A percentile compares a stretch with the other conserved stretches of the same genome.
phyloP scores from a whole-genome alignment of 371 early-diverging fungal species.

The Mucor saturninus region DNA sequence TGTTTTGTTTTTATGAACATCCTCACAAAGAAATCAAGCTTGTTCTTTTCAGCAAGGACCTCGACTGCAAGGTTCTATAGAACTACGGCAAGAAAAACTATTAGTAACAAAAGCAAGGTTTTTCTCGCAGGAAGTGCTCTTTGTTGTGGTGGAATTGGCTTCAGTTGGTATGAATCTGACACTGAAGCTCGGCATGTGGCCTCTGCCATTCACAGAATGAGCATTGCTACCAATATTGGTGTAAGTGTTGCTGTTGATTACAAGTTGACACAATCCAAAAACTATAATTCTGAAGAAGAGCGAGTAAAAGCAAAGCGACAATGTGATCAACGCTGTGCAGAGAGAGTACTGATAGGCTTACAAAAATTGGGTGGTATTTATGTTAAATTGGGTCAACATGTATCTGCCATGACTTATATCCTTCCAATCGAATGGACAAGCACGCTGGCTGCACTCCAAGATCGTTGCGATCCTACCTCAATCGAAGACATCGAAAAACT shows the following conservation, averaged over 20 bases:
- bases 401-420: slow-evolving; percentile 84
- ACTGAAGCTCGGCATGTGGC: slow-evolving; percentile 44
- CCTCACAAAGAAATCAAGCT: neutral
- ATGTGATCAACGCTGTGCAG: slow-evolving; percentile 61
- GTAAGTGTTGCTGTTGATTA: slow-evolving; percentile 62
- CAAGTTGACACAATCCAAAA: slow-evolving; percentile 55
- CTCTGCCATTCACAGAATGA: slow-evolving; percentile 45
- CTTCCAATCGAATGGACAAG: slow-evolving; percentile 90
- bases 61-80: neutral
- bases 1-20: neutral
- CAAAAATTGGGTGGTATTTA: slow-evolving; percentile 84
- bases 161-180: slow-evolving; percentile 23
- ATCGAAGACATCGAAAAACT: slow-evolving; percentile 66
- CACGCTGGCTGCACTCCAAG: slow-evolving; percentile 84
- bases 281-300: slow-evolving; percentile 45
- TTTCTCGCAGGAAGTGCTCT: neutral
- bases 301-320: slow-evolving; percentile 34
- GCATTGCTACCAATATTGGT: slow-evolving; percentile 50
- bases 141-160: slow-evolving; percentile 17
- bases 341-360: slow-evolving; percentile 61
- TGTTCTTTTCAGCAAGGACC: neutral
- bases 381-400: slow-evolving; percentile 93
- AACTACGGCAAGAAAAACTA: neutral
- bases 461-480: slow-evolving; percentile 79
- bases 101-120: neutral